Base-by-base conservation (phyloP, 2,329 filamentous ascomycete species). In the Exophiala calicioides region DNA sequence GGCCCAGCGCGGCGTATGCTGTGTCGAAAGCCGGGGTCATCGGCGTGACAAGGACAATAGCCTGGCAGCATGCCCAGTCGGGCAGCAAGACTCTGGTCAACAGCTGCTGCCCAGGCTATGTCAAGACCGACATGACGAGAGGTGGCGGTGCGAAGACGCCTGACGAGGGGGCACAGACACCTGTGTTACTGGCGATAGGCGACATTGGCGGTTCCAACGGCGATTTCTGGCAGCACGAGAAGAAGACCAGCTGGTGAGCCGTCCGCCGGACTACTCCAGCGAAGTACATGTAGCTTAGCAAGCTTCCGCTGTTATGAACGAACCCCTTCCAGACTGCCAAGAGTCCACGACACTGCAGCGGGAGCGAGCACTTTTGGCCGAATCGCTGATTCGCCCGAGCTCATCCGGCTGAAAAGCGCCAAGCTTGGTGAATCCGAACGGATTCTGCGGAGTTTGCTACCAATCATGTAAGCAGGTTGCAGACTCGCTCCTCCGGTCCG, bases 1-100 rank as follows among this genome's bases (percentile, higher is more conserved):
- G 74, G 60, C 75, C 74, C 2, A 71, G 68, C 27, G 68, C 72
- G 2, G 75, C 71, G 7, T 79, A 79, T 55, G 70, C 69, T 0
- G 70, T 74, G 4, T 68, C 63, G 18, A 75, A 76, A 56, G 69
- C 70, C 4, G 71, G 72, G 3, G 54, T 71, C 8, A 71, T 71
- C 43, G 72, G 65, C 0, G 64, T 65, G 39, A 72, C 71, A 12
- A 64, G 60, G 46, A 66, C 65, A 4, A 40, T 74, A 8, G 71
- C 68, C 3, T 31, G 44, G 19, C 58, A 65, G 26, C 58, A 67
- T 52, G 55, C 57, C 46, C 60, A 62, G n/a, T 63, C 59, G 33
- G 67, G 65, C 1, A 61, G 60, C 7, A 58, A 58, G 4, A 55
- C 64, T 0, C 36, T 72, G 52, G 61, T 72, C 16, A 72, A 72